Evolutionary conservation across 257 asterid genomes (phyloP).

Genomic region (Haberlea rhodopensis): DNA sequence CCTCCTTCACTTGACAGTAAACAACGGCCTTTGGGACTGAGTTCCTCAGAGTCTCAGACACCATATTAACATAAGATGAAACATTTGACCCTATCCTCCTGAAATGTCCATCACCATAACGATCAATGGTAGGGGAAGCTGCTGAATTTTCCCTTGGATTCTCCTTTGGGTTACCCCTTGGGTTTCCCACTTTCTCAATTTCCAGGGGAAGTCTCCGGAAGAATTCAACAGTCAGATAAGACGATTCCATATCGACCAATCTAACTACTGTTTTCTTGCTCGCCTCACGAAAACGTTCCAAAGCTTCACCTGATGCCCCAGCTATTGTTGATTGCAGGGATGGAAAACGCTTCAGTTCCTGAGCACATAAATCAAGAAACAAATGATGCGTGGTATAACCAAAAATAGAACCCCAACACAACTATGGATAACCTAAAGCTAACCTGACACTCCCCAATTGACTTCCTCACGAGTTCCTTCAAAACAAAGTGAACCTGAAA

Average conservation of each 20-base stretch:
- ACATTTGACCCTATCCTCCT: slow-evolving; percentile 90
- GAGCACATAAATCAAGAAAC: slow-evolving; percentile 24
- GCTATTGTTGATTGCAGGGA: slow-evolving; percentile 75
- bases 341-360: slow-evolving; percentile 91
- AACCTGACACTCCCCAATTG: slow-evolving; percentile 89
- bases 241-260: slow-evolving; percentile 87
- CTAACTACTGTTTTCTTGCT: slow-evolving; percentile 72
- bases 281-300: slow-evolving; percentile 80
- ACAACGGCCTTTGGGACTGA: slow-evolving; percentile 89
- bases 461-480: slow-evolving; percentile 89
- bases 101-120: slow-evolving; percentile 69
- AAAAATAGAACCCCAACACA: background rate
- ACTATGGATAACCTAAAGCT: slow-evolving; percentile 20
- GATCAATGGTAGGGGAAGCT: slow-evolving; percentile 53
- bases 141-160: slow-evolving; percentile 39
- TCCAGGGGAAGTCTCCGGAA: slow-evolving; percentile 89
- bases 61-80: slow-evolving; percentile 70
- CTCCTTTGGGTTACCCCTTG: slow-evolving; percentile 40
- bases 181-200: slow-evolving; percentile 60
- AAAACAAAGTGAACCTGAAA: slow-evolving; percentile 80
- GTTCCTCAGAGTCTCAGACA: slow-evolving; percentile 63
- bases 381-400: background rate
- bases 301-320: slow-evolving; percentile 68
- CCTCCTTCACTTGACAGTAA: slow-evolving; percentile 88
- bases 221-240: slow-evolving; percentile 85